phyloP scores from a whole-genome alignment of 805 yeast genomes.

The Zygosaccharomyces lentus region DNA sequence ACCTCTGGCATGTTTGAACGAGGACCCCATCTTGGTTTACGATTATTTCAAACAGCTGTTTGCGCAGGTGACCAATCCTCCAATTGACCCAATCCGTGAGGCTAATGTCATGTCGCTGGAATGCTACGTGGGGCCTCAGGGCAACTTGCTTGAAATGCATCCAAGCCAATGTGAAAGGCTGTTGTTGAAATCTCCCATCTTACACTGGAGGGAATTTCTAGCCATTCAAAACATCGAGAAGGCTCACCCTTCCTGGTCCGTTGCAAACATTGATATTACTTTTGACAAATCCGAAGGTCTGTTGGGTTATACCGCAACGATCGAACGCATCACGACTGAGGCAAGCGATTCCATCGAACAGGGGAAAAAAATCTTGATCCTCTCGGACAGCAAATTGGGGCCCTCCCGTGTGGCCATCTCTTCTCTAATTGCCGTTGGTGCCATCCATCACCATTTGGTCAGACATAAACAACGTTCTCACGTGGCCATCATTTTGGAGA shows the following conservation, averaged over 20 bases:
- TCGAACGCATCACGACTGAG: conserved; percentile 81
- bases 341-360: conserved; percentile 82
- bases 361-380: conserved; percentile 66
- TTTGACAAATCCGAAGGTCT: conserved; percentile 79
- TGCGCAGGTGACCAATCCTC: conserved; percentile 98
- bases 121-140: conserved; percentile 98
- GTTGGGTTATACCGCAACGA: conserved; percentile 76
- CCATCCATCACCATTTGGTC: conserved; percentile 94
- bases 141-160: conserved; percentile 83
- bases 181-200: conserved; percentile 75
- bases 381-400: conserved; percentile 65
- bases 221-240: conserved; percentile 69
- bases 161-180: conserved; percentile 89
- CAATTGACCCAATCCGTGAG: conserved; percentile 97
- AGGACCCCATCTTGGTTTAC: conserved; percentile 83
- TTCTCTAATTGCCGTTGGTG: conserved; percentile 89
- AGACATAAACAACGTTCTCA: conserved; percentile 94
- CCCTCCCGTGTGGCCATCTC: conserved; percentile 72
- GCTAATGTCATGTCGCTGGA: conserved; percentile 95
- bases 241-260: conserved; percentile 84
- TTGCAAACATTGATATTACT: conserved; percentile 80
- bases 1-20: conserved; percentile 90
- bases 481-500: conserved; percentile 85
- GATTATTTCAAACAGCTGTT: conserved; percentile 94
- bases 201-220: conserved; percentile 64